phyloP scores from a whole-genome alignment of 2,329 filamentous ascomycete genomes.

The Aureobasidium sp. region DNA sequence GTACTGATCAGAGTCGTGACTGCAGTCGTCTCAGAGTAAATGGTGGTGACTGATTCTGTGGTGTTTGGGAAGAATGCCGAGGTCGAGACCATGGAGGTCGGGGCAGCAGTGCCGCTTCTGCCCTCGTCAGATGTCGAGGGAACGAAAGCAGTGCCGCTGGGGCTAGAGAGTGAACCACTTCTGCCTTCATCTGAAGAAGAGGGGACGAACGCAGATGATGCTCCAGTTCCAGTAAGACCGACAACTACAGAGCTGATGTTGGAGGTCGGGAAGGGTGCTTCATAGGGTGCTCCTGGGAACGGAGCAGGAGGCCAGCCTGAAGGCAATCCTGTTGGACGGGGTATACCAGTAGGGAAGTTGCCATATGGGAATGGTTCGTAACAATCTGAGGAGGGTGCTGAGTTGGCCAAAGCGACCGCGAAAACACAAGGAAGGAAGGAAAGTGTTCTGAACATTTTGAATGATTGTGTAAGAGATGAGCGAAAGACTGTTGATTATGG shows the following conservation, averaged over 20 bases:
- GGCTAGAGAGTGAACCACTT: not conserved
- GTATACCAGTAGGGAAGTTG: not conserved
- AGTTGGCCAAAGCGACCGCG: not conserved
- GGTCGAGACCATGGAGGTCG: not conserved
- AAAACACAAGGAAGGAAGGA: not conserved
- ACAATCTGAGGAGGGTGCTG: slow-evolving; percentile 6
- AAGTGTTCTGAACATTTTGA: slow-evolving; percentile 3
- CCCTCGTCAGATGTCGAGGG: slow-evolving; percentile 8
- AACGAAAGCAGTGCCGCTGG: not conserved
- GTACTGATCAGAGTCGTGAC: slow-evolving; percentile 13
- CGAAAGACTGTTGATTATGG: not conserved
- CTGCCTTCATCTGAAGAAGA: slow-evolving; percentile 5
- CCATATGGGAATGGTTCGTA: slow-evolving; percentile 4
- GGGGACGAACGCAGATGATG: slow-evolving; percentile 1
- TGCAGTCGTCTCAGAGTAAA: slow-evolving; percentile 8
- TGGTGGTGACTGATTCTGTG: slow-evolving; percentile 5
- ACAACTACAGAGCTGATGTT: not conserved
- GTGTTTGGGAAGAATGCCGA: not conserved
- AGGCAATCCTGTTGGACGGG: not conserved
- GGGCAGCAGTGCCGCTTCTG: not conserved
- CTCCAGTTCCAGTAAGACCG: slow-evolving; percentile 8
- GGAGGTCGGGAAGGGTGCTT: slow-evolving; percentile 8
- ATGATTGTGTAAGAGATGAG: not conserved
- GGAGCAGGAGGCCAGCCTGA: not conserved
- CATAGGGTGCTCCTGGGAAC: not conserved